Evolutionary conservation across 2,329 filamentous ascomycete species (phyloP).

Genomic region (Neofusicoccum laricinum): DNA sequence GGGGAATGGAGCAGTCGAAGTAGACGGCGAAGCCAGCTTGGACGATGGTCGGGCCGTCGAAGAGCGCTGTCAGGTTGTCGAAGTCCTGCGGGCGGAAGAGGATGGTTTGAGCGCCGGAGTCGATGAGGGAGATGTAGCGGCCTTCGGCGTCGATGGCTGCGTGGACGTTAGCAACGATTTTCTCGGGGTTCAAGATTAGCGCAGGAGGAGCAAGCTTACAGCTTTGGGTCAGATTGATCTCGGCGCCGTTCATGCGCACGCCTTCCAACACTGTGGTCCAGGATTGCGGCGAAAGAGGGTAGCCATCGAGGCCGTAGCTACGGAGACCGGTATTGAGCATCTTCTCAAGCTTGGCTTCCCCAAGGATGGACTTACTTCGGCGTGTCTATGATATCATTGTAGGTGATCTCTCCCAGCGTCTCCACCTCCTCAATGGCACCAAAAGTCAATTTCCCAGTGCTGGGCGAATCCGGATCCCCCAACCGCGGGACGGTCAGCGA

Average conservation of each 20-base stretch:
- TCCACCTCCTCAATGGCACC: neutral
- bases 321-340: neutral
- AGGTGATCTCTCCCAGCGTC: neutral
- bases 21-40: neutral
- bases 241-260: neutral
- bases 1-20: neutral
- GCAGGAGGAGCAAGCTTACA: neutral
- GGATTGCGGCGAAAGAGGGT: neutral
- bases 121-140: neutral
- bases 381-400: neutral
- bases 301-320: neutral
- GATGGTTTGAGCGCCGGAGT: neutral
- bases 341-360: neutral
- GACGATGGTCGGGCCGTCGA: neutral
- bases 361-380: neutral
- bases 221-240: neutral
- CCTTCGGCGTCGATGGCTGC: neutral
- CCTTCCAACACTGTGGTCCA: neutral
- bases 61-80: neutral
- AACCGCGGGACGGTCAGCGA: neutral
- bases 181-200: neutral
- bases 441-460: neutral
- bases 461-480: neutral
- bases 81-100: neutral
- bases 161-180: neutral